A percentile compares a stretch with the other conserved stretches of the same genome.
Conservation (phyloP, 73 alveolate species). For the Tetrahymena thermophila region DNA sequence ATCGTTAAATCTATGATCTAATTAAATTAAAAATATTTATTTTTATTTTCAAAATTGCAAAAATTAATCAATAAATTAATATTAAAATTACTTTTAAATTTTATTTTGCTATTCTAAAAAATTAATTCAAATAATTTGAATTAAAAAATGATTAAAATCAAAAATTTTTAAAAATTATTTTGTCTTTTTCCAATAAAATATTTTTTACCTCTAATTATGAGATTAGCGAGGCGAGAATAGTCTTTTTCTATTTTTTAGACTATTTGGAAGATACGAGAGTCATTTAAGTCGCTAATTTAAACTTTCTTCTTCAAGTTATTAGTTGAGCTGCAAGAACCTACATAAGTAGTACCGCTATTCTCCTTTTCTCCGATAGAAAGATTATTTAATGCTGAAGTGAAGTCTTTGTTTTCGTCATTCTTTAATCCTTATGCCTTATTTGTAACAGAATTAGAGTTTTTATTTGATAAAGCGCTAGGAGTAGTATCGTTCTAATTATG, state of each 20-base stretch:
- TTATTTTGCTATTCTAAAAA: neutral
- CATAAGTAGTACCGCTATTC: neutral
- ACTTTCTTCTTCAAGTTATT: neutral
- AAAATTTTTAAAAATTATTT: too few species aligned
- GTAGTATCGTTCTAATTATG: neutral
- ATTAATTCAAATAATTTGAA: too few species aligned
- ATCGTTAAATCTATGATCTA: neutral
- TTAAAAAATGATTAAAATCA: neutral
- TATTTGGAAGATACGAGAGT: neutral
- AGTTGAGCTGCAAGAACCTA: neutral
- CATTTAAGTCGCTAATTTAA: neutral
- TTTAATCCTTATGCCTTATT: neutral
- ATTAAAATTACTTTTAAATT: too few species aligned
- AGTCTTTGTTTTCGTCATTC: neutral
- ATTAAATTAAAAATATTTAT: neutral
- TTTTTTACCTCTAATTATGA: neutral
- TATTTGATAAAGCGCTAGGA: neutral
- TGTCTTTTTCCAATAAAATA: too few species aligned
- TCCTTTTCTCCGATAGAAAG: neutral
- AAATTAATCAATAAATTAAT: too few species aligned
- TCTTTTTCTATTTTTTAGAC: neutral
- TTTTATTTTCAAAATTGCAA: too few species aligned
- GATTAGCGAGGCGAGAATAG: neutral
- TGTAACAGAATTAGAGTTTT: neutral
- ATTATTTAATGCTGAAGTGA: neutral